Evolutionary conservation across 345 rosid genomes (phyloP), one percentile per base, ranked within the genome.

Genomic region (Euphorbia pulcherrima): DNA sequence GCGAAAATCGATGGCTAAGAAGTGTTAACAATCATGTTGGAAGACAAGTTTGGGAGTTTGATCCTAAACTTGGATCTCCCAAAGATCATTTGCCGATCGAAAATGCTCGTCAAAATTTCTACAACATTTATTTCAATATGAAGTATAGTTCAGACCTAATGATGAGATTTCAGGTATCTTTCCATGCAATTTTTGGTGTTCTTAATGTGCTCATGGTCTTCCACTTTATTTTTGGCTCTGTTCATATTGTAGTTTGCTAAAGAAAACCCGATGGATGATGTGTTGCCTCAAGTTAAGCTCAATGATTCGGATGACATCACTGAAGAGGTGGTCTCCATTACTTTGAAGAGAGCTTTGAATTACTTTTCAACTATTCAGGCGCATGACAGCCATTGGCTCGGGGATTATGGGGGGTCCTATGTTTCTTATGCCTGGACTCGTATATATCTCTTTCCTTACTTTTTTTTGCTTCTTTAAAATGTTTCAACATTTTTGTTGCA

Each of bases 331-430:
- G 92, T 94, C 65, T 80, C 77, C 2, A 67, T 26, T 58, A 81
- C 91, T 4, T 77, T 94, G 62, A 83, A 79, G 78, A 91, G 92
- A 77, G 95, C 88, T 64, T 10, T 94, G 72, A 78, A 73, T 76
- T 89, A 81, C 76, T 79, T 86, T 80, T 89, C 99, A 54, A 79
- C 84, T 40, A 68, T 91, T 27, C 97, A 91, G 79, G 96, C 95
- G 2, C 81, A 83, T 51, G 99, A 94, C 57, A 96, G 96, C 35
- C 97, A 94, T 70, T 94, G 99, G 97, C 90, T 95, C 0, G 97
- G 99, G 20, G 99, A 94, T 79, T 94, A 94, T 80, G n/a, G 97
- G 96, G 28, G 99, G 99, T 68, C 97, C 99, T 55, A 88, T 91
- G 97, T 94, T 94, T 82, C 96, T 91, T 46, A 74, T 94, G 81